Percentiles rank a stretch among this genome's conserved stretches.
These are phyloP conservation scores for Nothomitra cinnamomea DNA, from an alignment of 2,329 filamentous ascomycete genomes.

Conservation along the genomic window DNA sequence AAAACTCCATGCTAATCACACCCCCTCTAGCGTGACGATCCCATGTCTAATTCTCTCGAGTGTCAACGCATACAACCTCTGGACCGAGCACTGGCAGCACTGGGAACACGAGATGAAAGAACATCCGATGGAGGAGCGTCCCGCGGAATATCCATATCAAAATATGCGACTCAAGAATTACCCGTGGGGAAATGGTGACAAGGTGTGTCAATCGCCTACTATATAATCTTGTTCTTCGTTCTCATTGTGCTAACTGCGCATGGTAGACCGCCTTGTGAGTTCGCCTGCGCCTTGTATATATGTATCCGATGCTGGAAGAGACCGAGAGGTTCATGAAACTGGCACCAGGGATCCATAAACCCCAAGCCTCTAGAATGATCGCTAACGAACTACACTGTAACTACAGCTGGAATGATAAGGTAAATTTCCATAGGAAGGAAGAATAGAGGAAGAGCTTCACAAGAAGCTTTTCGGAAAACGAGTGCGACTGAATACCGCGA, in stretches of 20 bases:
- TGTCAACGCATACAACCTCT: constrained; percentile 79
- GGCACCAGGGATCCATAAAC: not conserved
- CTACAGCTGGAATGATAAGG: constrained; percentile 72
- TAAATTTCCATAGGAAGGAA: constrained; percentile 97
- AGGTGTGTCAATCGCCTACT: constrained; percentile 37
- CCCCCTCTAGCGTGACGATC: constrained; percentile 48
- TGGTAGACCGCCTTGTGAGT: constrained; percentile 49
- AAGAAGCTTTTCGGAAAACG: not conserved
- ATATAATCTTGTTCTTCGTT: not conserved
- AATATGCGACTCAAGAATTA: constrained; percentile 96
- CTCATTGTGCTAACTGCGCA: constrained; percentile 8
- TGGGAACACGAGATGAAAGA: constrained; percentile 59
- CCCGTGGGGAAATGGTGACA: constrained; percentile 89
- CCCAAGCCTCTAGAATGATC: not conserved
- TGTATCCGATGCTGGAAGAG: constrained; percentile 1
- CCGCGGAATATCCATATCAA: constrained; percentile 82
- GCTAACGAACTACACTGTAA: constrained; percentile 4
- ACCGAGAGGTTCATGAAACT: not conserved
- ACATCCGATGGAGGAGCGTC: constrained; percentile 71
- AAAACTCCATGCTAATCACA: constrained; percentile 1
- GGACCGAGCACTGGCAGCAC: constrained; percentile 96
- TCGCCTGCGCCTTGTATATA: constrained; percentile 10
- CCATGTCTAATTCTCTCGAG: constrained; percentile 54
- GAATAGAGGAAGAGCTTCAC: constrained; percentile 24
- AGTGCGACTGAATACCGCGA: no score